Evolutionary conservation across 2,329 filamentous ascomycete species (phyloP), one percentile per base, ranked within the genome.

Genomic region (Phyllachora maydis): DNA sequence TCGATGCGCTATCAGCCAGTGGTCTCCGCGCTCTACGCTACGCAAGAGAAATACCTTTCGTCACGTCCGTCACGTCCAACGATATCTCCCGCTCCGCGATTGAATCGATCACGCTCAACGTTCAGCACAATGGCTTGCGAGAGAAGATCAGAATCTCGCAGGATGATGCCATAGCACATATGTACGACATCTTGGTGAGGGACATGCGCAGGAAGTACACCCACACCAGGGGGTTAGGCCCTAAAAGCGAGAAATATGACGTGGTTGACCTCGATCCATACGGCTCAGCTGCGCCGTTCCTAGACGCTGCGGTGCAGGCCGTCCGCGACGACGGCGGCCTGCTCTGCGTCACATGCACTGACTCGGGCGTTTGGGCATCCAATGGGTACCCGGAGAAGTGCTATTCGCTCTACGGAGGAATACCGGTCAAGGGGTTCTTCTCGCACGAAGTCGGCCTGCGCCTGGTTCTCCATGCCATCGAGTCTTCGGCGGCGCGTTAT

Each of bases 181-280:
- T 98, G 85, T 93, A 95, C 45, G 61, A 62, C 30, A 52, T 66
- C 25, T 56, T 75, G 21, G 62, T 67, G 5, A 47, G 58, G 18
- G 57, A 60, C 25, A 42, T 61, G 17, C 46, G 59, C 36, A 36
- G 50, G n/a, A 37, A 38, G 12, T 42, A 42, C 42, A 24, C 39
- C 35, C 26, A 21, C 12, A n/a, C n/a, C n/a, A n/a, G n/a, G n/a
- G n/a, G n/a, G n/a, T n/a, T n/a, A n/a, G 16, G 16, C 16, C 16
- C 16, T 6, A 9, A 17, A 6, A 17, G 9, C 6, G 39, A 35
- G 21, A 41, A 49, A 25, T 98, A 91, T 44, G 79, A 95, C 45
- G 83, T 93, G 12, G 88, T 98, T 32, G 88, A 98, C 43, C 62
- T 98, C 15, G 88, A 98, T 43, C 88, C 88, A 0, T 98, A 98